These are phyloP conservation scores for Orbilia brochopaga DNA, from an alignment of 2,329 filamentous ascomycete genomes.

Conservation along the genomic window DNA sequence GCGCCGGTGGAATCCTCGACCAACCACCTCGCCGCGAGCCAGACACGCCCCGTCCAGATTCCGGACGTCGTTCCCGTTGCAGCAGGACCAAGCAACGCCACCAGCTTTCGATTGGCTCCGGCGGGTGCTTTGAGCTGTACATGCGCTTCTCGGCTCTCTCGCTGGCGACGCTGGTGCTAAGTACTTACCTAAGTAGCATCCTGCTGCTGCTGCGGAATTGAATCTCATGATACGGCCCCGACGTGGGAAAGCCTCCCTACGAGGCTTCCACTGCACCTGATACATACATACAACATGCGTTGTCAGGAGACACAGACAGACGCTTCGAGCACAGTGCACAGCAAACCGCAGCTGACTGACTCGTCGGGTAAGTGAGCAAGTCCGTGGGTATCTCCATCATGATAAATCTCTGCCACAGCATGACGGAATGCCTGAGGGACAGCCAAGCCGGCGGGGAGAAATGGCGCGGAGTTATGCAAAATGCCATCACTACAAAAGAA, in stretches of 20 bases:
- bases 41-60: constrained; percentile 11
- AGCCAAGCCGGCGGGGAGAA: background rate
- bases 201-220: background rate
- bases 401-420: too few relatives aligned
- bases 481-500: background rate
- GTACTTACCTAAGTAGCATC: too few relatives aligned
- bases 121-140: background rate
- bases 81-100: constrained; percentile 6
- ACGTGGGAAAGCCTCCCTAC: background rate
- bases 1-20: constrained; percentile 2
- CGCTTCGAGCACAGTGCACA: too few relatives aligned
- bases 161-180: constrained; percentile 4
- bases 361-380: too few relatives aligned
- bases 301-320: too few relatives aligned
- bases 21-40: background rate
- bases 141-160: background rate
- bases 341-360: too few relatives aligned
- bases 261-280: constrained; percentile 2
- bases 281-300: background rate
- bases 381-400: too few relatives aligned
- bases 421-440: too few relatives aligned
- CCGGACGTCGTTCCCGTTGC: background rate
- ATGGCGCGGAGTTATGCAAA: background rate
- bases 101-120: background rate
- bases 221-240: constrained; percentile 1